Evolutionary conservation across 768 basidiomycete species (phyloP).

Genomic region (Suillus tomentosus): DNA sequence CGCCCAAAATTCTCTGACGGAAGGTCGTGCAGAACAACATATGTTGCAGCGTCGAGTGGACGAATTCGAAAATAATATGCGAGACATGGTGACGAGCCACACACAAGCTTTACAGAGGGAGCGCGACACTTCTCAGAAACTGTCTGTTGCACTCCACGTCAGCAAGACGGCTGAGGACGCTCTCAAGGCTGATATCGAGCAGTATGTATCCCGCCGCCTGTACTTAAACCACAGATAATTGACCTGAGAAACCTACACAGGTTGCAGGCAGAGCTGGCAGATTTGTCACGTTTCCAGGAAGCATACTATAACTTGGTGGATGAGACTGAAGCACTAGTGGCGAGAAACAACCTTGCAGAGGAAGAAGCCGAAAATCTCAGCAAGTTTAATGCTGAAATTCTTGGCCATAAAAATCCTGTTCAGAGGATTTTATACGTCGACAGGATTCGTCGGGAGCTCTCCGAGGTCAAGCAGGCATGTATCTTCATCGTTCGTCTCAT

Average conservation of each 20-base stretch:
- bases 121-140: constrained; percentile 45
- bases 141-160: constrained; percentile 54
- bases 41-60: constrained; percentile 30
- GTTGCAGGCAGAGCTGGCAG: constrained; percentile 51
- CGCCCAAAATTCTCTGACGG: constrained; percentile 24
- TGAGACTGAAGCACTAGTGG: constrained; percentile 63
- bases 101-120: constrained; percentile 47
- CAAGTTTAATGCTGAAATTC: constrained; percentile 81
- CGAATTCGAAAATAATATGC: constrained; percentile 28
- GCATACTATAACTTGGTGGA: constrained; percentile 68
- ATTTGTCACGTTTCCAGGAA: constrained; percentile 66
- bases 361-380: constrained; percentile 77
- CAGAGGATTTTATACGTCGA: constrained; percentile 90
- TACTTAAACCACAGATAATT: constrained; percentile 34
- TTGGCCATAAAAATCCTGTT: constrained; percentile 81
- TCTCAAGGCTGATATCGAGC: constrained; percentile 65
- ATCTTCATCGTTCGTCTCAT: constrained; percentile 12
- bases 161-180: constrained; percentile 66
- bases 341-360: constrained; percentile 76
- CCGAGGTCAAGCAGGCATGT: constrained; percentile 78
- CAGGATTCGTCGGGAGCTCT: constrained; percentile 74
- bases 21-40: constrained; percentile 23
- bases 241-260: constrained; percentile 25
- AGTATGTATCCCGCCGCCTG: constrained; percentile 45
- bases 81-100: constrained; percentile 36